Evolutionary conservation across 768 basidiomycete species (phyloP), one percentile per base, ranked within the genome.

Genomic region (Tricholoma sp.): DNA sequence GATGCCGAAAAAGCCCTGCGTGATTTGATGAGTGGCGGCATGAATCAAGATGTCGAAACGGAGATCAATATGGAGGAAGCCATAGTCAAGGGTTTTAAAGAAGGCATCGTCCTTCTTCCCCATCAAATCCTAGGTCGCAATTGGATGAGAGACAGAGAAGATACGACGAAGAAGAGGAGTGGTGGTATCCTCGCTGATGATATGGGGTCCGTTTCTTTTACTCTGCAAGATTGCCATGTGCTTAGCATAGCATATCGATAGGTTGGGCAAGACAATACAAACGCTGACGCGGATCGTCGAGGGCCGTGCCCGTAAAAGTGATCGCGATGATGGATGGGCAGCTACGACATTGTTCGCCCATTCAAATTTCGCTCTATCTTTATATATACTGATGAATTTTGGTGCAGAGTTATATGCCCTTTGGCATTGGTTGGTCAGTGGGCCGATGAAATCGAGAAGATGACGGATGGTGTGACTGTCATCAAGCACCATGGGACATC

Each of bases 121-220:
- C 95, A 98, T 70, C 97, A 99, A 63, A 76, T 97, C 8, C 73
- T 90, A 49, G 92, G 93, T 18, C 79, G 94, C 0, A 70, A 71
- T 24, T 99, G 95, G 95, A 94, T 99, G 89, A 76, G 75, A 20
- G 83, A 86, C 6, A 80, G 95, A 17, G 96, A 98, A 70, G 73
- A 79, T 59, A 50, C 68, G 1, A 69, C 78, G 7, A 85, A 83
- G 32, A 91, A 91, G 70, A 84, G 86, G 61, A 74, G 65, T 6
- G 95, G 96, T 1, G 96, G 96, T 0, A 94, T 98, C 61, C 73
- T 97, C 12, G 94, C 94, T 4, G 94, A 98, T 67, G 91, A 91
- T 64, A 91, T 91, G 88, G 90, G 89, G 89, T 88, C 63, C 50
- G 77, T 61, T 49, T 31, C 31, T 49, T 36, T 33, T 9, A 13